These are phyloP conservation scores for Silene latifolia DNA, from an alignment of 148 eudicot species.

Conservation along the genomic window DNA sequence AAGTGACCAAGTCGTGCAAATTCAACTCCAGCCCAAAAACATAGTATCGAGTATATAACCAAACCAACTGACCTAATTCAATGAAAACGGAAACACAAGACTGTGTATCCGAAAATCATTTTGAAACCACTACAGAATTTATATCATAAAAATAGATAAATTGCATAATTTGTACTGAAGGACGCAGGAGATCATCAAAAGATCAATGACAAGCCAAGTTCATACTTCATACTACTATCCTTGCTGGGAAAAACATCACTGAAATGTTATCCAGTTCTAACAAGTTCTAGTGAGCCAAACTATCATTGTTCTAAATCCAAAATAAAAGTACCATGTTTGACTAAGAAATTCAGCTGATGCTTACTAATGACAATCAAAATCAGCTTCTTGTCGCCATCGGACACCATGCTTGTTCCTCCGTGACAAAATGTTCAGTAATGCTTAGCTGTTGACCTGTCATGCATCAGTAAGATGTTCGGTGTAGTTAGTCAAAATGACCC, in stretches of 20 bases:
- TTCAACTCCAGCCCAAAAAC: too few species aligned
- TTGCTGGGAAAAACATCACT: background rate
- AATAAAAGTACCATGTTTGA: background rate
- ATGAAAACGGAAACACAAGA: too few species aligned
- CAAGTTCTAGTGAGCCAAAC: background rate
- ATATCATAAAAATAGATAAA: background rate
- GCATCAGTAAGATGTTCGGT: background rate
- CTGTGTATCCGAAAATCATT: too few species aligned
- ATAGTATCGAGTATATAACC: too few species aligned
- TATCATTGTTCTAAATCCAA: background rate
- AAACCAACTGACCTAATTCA: too few species aligned
- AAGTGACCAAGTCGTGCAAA: too few species aligned
- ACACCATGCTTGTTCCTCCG: background rate
- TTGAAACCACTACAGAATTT: too few species aligned
- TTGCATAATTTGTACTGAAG: background rate
- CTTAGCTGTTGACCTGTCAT: background rate
- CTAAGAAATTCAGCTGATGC: background rate
- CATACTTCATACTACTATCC: background rate
- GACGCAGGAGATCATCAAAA: background rate
- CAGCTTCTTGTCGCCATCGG: background rate
- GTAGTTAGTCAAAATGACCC: background rate
- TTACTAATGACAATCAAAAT: background rate
- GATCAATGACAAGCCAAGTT: background rate
- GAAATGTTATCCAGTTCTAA: background rate
- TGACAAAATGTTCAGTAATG: conserved; percentile 6